Evolutionary conservation across 805 yeast genomes (phyloP), one percentile per base, ranked within the genome.

Genomic region (Sugiyamaella americana): DNA sequence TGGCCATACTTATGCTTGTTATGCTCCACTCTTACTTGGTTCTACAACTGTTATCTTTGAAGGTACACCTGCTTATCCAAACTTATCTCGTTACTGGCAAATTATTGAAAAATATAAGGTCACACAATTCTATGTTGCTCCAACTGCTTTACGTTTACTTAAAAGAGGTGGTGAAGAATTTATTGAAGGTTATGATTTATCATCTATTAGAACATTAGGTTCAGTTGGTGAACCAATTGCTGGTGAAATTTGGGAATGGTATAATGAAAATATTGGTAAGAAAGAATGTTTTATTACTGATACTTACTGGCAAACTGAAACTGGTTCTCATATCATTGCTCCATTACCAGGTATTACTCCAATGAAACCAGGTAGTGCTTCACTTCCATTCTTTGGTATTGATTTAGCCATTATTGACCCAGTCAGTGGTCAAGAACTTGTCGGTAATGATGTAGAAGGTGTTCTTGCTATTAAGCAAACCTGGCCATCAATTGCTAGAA

Each of bases 401-500:
- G 85, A 84, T 53, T 87, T 96, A 16, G 84, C 76, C 54, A 84
- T 93, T 63, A 83, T 93, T 62, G 98, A 93, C 65, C 98, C 98
- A 37, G 91, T 87, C 38, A 67, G 86, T 36, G 98, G 98, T 57
- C 74, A 79, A 58, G 96, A 86, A 63, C 71, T 89, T 58, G 70
- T 72, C 55, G 96, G 87, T 44, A 84, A 86, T 61, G 94, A 88
- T 60, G 96, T 87, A 48, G 98, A 88, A 68, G 98, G 98, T 69
- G 97, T 93, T 24, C 74, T 93, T 53, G 97, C 96, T 29, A 79
- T 93, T 61, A 82, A 80, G 62, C 73, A 80, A 41, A 77, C 97
- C 32, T 93, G 98, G 98, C 98, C 98, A 48, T 88, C 97, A n/a
- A 89, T 93, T 82, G 93, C 98, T 24, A 83, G 98, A 71, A 81